Evolutionary conservation across 306 rosid genomes (phyloP).

Genomic region (Herpetospermum pedunculosum): DNA sequence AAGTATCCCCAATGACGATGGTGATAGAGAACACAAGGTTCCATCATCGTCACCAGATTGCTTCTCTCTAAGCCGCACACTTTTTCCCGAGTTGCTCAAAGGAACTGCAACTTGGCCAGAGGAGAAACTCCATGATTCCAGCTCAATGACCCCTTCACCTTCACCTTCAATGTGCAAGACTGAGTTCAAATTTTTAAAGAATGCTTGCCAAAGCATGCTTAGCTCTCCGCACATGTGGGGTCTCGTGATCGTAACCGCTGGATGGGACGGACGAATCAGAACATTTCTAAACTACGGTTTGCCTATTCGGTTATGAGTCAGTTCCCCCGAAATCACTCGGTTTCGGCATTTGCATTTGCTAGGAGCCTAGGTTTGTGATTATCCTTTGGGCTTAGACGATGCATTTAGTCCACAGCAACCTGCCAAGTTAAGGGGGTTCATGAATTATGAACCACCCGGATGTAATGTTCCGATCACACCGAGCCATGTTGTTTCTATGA

Average conservation of each 20-base stretch:
- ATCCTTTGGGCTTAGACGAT: not conserved
- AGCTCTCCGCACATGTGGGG: constrained; percentile 66
- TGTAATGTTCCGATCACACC: not conserved
- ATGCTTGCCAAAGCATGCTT: constrained; percentile 56
- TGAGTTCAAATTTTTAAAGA: constrained; percentile 60
- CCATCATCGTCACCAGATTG: constrained; percentile 54
- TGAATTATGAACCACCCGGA: constrained; percentile 2
- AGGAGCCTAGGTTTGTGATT: not conserved
- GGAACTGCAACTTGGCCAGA: constrained; percentile 77
- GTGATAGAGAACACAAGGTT: constrained; percentile 11
- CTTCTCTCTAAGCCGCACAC: constrained; percentile 45
- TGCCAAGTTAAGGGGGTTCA: not conserved
- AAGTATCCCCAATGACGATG: not conserved
- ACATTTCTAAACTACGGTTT: constrained; percentile 66
- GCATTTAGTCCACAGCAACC: not conserved
- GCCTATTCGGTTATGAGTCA: constrained; percentile 38
- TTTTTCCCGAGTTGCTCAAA: constrained; percentile 52
- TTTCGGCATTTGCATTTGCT: not conserved
- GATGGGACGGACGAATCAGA: constrained; percentile 69
- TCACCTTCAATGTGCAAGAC: constrained; percentile 44
- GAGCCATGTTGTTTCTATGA: not conserved
- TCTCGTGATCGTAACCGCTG: constrained; percentile 63
- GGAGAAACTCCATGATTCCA: constrained; percentile 44
- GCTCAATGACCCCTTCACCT: constrained; percentile 21
- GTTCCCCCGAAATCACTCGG: not conserved